A percentile compares a stretch with the other conserved stretches of the same genome.
Evolutionary conservation across 345 rosid genomes (phyloP).

Genomic region (Noccaea bulbosa): DNA sequence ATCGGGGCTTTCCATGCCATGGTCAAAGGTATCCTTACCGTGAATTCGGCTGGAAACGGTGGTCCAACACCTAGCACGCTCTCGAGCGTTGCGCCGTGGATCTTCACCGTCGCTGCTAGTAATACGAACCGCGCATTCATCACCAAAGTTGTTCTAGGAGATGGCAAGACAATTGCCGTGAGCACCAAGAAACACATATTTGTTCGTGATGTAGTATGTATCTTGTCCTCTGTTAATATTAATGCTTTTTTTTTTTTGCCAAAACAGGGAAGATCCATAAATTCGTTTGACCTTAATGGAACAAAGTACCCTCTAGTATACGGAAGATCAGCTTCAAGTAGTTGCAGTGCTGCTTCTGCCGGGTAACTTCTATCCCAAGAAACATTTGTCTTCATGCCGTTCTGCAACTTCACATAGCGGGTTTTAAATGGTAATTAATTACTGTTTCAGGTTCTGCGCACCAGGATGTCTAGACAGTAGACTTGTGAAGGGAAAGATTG

Average conservation of each 20-base stretch:
- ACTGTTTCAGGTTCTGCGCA: constrained; percentile 40
- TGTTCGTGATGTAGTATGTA: not conserved
- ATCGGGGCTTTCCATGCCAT: constrained; percentile 63
- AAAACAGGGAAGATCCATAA: constrained; percentile 51
- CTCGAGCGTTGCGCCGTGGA: constrained; percentile 52
- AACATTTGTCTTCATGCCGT: not conserved
- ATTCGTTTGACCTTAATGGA: constrained; percentile 44
- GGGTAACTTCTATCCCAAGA: constrained; percentile 27
- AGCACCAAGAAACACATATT: constrained; percentile 30
- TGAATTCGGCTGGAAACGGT: constrained; percentile 53
- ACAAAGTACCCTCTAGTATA: constrained; percentile 44
- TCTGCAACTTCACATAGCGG: not conserved
- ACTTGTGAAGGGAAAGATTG: constrained; percentile 52
- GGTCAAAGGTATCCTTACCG: constrained; percentile 55
- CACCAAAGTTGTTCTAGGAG: constrained; percentile 51
- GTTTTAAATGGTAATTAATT: not conserved
- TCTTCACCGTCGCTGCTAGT: constrained; percentile 57
- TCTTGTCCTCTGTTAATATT: not conserved
- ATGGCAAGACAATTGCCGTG: constrained; percentile 50
- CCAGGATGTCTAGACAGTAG: constrained; percentile 37
- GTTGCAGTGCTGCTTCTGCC: constrained; percentile 28
- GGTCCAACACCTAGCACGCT: constrained; percentile 24
- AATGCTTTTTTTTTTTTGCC: not conserved
- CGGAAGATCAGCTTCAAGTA: constrained; percentile 30
- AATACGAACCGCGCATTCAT: constrained; percentile 48